Evolutionary conservation across 352 stramenopile species (phyloP).

Genomic region (Plasmopara viticola): DNA sequence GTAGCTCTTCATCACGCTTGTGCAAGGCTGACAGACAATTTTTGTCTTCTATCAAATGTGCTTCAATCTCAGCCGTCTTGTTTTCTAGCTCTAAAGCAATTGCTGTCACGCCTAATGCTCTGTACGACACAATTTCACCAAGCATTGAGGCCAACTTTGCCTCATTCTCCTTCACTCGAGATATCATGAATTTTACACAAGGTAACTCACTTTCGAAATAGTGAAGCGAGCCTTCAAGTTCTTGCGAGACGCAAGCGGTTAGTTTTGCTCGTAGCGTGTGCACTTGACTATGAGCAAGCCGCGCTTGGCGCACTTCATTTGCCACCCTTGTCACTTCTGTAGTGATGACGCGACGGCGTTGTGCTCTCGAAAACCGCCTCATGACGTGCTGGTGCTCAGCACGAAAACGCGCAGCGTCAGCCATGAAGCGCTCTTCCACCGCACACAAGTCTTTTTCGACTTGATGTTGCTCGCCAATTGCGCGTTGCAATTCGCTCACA

Average conservation of each 20-base stretch:
- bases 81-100: conserved; percentile 45
- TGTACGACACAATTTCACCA: conserved; percentile 44
- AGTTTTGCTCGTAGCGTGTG: conserved; percentile 44
- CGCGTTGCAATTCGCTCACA: conserved; percentile 42
- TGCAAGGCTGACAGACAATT: conserved; percentile 39
- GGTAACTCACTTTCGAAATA: conserved; percentile 74
- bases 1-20: conserved; percentile 46
- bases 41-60: conserved; percentile 45
- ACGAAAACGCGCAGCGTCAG: conserved; percentile 37
- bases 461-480: conserved; percentile 27
- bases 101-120: conserved; percentile 43
- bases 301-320: conserved; percentile 30
- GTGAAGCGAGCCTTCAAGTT: conserved; percentile 57
- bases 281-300: conserved; percentile 33
- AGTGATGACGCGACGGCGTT: conserved; percentile 35
- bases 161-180: conserved; percentile 43
- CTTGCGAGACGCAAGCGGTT: conserved; percentile 39
- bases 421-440: conserved; percentile 46
- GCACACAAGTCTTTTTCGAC: conserved; percentile 37
- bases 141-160: conserved; percentile 30
- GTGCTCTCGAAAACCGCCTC: conserved; percentile 26
- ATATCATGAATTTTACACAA: conserved; percentile 78
- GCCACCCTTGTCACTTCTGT: conserved; percentile 32
- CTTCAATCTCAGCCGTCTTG: conserved; percentile 32
- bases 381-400: conserved; percentile 45